A percentile compares a stretch with the other conserved stretches of the same genome.
phyloP scores from a whole-genome alignment of 306 rosid genomes.

The Cicer yamashitae region DNA sequence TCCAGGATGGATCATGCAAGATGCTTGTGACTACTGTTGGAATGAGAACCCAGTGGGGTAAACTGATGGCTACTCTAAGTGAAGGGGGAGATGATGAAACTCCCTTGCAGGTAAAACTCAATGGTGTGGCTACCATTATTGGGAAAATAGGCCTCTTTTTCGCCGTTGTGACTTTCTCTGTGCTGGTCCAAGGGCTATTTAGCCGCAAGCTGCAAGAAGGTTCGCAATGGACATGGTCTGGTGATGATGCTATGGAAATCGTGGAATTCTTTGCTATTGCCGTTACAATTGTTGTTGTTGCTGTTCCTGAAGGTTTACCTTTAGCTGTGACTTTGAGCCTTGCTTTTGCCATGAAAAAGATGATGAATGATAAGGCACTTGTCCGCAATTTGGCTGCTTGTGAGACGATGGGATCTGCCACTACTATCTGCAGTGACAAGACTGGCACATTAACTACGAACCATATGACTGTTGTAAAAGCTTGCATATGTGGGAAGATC shows the following conservation, averaged over 20 bases:
- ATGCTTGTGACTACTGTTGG: slow-evolving; percentile 99
- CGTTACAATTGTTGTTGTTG: slow-evolving; percentile 96
- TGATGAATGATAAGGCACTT: slow-evolving; percentile 99
- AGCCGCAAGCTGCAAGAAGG: slow-evolving; percentile 83
- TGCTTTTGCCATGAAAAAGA: slow-evolving; percentile 98
- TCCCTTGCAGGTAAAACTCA: slow-evolving; percentile 98
- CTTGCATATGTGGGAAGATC: slow-evolving; percentile 74
- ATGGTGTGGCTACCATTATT: slow-evolving; percentile 97
- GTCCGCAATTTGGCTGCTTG: slow-evolving; percentile 98
- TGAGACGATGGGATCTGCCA: slow-evolving; percentile 99
- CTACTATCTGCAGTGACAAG: slow-evolving; percentile 96
- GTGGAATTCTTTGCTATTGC: slow-evolving; percentile 93
- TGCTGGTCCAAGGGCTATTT: slow-evolving; percentile 89
- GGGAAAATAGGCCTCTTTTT: slow-evolving; percentile 97
- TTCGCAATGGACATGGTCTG: slow-evolving; percentile 82
- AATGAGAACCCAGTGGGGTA: slow-evolving; percentile 99
- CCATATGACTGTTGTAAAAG: slow-evolving; percentile 95
- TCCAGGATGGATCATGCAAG: slow-evolving; percentile 97
- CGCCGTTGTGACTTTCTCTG: slow-evolving; percentile 89
- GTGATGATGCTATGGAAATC: slow-evolving; percentile 81
- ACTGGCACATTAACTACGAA: slow-evolving; percentile 96
- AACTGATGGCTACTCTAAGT: slow-evolving; percentile 90
- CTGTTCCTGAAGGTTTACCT: slow-evolving; percentile 98
- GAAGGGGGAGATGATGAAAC: slow-evolving; percentile 99
- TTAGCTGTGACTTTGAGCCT: slow-evolving; percentile 98